Base-by-base conservation (phyloP, 1,284 basidiomycete species). In the Pseudozyma tsukubaensis region DNA sequence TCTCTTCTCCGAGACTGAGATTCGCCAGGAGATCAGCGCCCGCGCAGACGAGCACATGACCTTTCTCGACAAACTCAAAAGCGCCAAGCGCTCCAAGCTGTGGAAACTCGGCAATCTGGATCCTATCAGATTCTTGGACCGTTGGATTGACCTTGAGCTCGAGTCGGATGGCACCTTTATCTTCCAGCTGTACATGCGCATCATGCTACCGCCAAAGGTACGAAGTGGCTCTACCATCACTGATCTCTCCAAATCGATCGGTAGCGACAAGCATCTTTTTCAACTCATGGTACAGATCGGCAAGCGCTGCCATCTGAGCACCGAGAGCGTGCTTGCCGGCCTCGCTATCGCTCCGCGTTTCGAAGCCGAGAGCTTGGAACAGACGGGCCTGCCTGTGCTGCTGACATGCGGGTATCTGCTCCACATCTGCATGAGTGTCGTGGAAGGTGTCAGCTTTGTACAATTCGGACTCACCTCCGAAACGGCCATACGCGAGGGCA, bases 321-420 rank as follows among this genome's bases (percentile, higher is more conserved):
- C 43, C 29, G 62, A 65, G 21, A 13, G 35, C 19, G 56, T 45
- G 3, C 39, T 65, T 6, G 62, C 62, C 29, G 51, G 32, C 4
- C 47, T 65, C 37, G 62, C 56, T 2, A 34, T 18, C 18, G 40
- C 47, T 16, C 56, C 51, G 9, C 51, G 47, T 0, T 59, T 65
- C 24, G 56, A 59, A 19, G 45, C 47, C 40, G 42, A 50, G 24
- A 50, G 34, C 36, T 12, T 65, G 1, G 45, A 59, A 24, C 56
- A 65, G 48, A 50, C 51, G 19, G 56, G 62, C 2, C 11, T 55
- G 45, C 62, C 62, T 10, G 16, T 55, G 34, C 45, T 65, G 10
- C 40, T 65, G 50, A 65, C 62, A 6, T 65, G 50, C 42, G 56
- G 62, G 0, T 59, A 59, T 19, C n/a, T 65, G 11, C 56, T 65